Conservation (phyloP, 1,284 basidiomycete species). For the Schizophyllum amplum region DNA sequence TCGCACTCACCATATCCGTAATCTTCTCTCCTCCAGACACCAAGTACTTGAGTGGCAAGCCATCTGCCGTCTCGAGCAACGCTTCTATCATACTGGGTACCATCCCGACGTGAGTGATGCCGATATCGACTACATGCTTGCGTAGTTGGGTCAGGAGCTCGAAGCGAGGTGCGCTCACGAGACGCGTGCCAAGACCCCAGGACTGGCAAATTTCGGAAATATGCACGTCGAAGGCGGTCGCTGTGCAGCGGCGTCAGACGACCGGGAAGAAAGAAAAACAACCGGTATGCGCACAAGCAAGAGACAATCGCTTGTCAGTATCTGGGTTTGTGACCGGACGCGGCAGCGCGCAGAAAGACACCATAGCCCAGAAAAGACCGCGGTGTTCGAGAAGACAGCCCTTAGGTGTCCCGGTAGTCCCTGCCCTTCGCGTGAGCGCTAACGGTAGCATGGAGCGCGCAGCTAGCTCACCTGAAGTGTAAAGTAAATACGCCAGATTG, state of each 20-base stretch:
- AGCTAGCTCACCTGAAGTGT: conserved; percentile 3
- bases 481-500: conserved; percentile 3
- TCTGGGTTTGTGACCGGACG: conserved; percentile 12
- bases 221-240: conserved; percentile 14
- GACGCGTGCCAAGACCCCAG: conserved; percentile 12
- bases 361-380: conserved; percentile 13
- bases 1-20: conserved; percentile 6
- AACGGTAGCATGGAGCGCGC: too few relatives aligned
- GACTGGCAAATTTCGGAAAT: conserved; percentile 14
- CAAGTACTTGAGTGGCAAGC: conserved; percentile 12
- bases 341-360: conserved; percentile 9
- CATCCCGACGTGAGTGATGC: conserved; percentile 14
- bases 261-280: neutral
- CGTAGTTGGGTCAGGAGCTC: conserved; percentile 10
- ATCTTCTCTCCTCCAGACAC: conserved; percentile 14
- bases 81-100: conserved; percentile 15
- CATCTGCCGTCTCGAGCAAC: conserved; percentile 4
- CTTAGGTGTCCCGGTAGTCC: conserved; percentile 6
- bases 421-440: neutral
- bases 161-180: conserved; percentile 12
- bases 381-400: conserved; percentile 6
- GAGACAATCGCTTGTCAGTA: conserved; percentile 12
- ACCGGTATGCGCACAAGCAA: conserved; percentile 7
- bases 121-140: conserved; percentile 10
- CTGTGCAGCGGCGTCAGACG: neutral